Base-by-base conservation (phyloP, 2,329 filamentous ascomycete species). In the Botrytis medusae region DNA sequence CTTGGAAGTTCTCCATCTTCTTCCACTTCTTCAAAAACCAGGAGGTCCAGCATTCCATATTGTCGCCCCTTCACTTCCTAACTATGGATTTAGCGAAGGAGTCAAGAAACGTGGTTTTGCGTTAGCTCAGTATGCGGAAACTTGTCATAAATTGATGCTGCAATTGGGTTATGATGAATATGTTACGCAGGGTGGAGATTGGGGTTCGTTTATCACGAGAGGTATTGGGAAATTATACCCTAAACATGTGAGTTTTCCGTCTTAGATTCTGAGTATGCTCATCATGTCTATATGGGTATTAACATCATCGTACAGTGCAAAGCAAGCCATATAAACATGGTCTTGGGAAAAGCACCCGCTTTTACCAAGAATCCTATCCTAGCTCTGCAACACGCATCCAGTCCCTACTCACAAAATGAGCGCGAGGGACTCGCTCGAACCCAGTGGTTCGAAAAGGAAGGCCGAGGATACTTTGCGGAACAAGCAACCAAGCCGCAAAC, bases 171-270 rank as follows among this genome's bases (percentile, higher is more conserved):
- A 92, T 78, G 77, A 85, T 5, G 83, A 88, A 81, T 92, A 91
- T 74, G 78, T 84, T 16, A 86, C 85, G 0, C 88, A 92, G 81
- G 90, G 90, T 75, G 91, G 92, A 37, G 91, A 93, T 79, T 93
- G 90, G 91, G 92, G 91, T n/a, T 88, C 85, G 79, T 85, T 86
- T 76, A 87, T 94, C 76, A 90, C 89, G 22, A 87, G 91, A 6
- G 81, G 85, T 20, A 86, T 94, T 74, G 87, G 87, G 0, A 79
- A 87, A 8, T 80, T 87, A 2, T 93, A 91, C 76, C 89, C 89
- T 0, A 74, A 85, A 5, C 81, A 73, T 54, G 71, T 72, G 4
- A 68, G 71, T 72, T 20, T 44, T 29, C 0, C 22, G 5, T 57
- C 12, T 69, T 18, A 37, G n/a, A 44, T 44, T 37, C 29, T 60